Evolutionary conservation across 2,329 filamentous ascomycete species (phyloP), one percentile per base, ranked within the genome.

Genomic region (Phyllosticta ampelicida): DNA sequence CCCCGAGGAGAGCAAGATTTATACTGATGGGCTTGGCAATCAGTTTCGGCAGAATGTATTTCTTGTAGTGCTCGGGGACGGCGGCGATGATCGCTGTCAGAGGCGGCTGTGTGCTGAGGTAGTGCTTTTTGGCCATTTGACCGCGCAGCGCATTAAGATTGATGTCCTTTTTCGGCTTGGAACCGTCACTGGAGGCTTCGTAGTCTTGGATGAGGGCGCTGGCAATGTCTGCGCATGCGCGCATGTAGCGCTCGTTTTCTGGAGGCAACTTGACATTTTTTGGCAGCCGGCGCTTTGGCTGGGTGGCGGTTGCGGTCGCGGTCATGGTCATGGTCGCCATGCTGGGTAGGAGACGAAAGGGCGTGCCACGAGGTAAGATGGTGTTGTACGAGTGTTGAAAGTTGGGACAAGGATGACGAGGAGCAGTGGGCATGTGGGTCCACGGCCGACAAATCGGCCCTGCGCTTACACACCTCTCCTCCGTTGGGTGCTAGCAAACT

Each of bases 51-150:
- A 97, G 75, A 61, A 99, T 96, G 68, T 97, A 97, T 77, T 97
- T 99, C 79, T 97, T 99, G 77, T 97, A 96, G 72, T 97, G 91
- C 71, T 99, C 94, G n/a, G 95, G 95, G 36, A 99, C 92, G 9
- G 94, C 94, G 57, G 94, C 90, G 69, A 99, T 97, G 69, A 99
- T 99, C 61, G 94, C 92, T 9, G 92, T 97, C 63, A 99, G 77
- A 23, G 95, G 90, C 29, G 94, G 94, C 65, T 95, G 89, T 61
- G 84, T 90, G 71, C 84, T 86, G 61, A 99, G 78, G 70, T 85
- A 87, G 76, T 97, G 90, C 76, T 96, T 97, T 76, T 94, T 95
- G 51, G 94, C 83, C 62, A 96, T 84, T 69, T 91, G 91, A 57
- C 89, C 85, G 51, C 94, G 86, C 64, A 99, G 74, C 60, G 84